phyloP scores from a whole-genome alignment of 139 green algal genomes.

The Coelastrella sp. region DNA sequence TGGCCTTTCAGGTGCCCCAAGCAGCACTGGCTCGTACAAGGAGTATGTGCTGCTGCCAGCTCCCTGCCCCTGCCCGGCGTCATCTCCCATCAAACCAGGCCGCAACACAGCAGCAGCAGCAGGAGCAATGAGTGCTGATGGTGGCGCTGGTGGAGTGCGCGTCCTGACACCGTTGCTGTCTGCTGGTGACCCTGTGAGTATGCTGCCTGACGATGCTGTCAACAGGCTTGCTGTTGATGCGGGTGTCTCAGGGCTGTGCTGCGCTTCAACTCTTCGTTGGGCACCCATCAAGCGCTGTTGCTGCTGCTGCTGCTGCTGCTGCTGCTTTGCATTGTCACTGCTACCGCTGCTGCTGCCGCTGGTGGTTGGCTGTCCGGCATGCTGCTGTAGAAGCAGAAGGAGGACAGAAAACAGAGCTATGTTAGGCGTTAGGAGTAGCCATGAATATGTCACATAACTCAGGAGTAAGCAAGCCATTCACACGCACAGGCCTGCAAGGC shows the following conservation, averaged over 20 bases:
- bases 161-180: no score
- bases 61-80: neutral
- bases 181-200: neutral
- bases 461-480: no score
- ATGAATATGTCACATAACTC: no score
- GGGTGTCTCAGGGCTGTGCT: neutral
- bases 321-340: constrained; percentile 14
- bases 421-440: neutral
- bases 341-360: constrained; percentile 17
- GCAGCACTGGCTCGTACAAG: constrained; percentile 37
- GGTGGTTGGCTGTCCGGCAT: neutral
- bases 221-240: neutral
- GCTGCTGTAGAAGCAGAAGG: neutral
- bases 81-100: no score
- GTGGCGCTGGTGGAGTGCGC: no score
- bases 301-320: neutral
- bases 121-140: no score
- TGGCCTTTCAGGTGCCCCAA: neutral
- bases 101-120: no score
- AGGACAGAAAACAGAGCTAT: neutral
- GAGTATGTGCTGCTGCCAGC: neutral
- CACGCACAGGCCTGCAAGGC: no score
- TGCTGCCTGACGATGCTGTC: constrained; percentile 5
- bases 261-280: no score
- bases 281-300: no score